These are phyloP conservation scores for Leccinum sublutescens DNA, from an alignment of 768 basidiomycete genomes.

Conservation along the genomic window DNA sequence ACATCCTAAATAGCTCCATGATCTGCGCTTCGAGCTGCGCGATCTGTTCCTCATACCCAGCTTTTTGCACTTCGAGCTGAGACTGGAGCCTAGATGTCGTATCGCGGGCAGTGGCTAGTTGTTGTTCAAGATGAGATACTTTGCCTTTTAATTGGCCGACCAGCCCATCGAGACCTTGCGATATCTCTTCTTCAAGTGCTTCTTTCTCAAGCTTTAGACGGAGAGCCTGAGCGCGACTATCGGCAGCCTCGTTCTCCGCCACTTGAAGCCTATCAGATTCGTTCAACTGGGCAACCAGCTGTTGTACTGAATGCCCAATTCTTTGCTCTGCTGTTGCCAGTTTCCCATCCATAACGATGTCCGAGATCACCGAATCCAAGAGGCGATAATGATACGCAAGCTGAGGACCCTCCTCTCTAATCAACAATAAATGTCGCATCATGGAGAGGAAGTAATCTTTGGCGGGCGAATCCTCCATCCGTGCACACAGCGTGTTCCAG, in stretches of 20 bases:
- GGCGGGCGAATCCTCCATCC: slow-evolving; percentile 75
- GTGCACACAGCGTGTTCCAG: slow-evolving; percentile 76
- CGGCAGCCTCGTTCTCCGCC: slow-evolving; percentile 75
- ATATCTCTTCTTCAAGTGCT: slow-evolving; percentile 74
- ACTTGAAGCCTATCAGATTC: slow-evolving; percentile 81
- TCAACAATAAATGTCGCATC: slow-evolving; percentile 89
- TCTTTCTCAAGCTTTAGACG: slow-evolving; percentile 82
- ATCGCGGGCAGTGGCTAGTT: slow-evolving; percentile 74
- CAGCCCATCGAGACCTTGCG: slow-evolving; percentile 77
- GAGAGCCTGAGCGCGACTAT: slow-evolving; percentile 60
- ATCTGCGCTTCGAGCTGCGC: slow-evolving; percentile 89
- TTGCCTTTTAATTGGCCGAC: slow-evolving; percentile 80
- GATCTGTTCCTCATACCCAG: slow-evolving; percentile 82
- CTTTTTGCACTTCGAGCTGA: slow-evolving; percentile 74
- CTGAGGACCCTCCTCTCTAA: slow-evolving; percentile 82
- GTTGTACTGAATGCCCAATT: slow-evolving; percentile 85
- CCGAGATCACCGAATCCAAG: slow-evolving; percentile 83
- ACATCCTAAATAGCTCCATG: slow-evolving; percentile 90
- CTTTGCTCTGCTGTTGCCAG: slow-evolving; percentile 79
- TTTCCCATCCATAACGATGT: slow-evolving; percentile 92
- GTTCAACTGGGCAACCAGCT: slow-evolving; percentile 85
- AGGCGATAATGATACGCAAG: slow-evolving; percentile 90
- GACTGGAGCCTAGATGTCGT: slow-evolving; percentile 73
- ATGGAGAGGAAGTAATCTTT: slow-evolving; percentile 87
- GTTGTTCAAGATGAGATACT: slow-evolving; percentile 68